Evolutionary conservation across 2,329 filamentous ascomycete genomes (phyloP), one percentile per base, ranked within the genome.

Genomic region (Alternaria dauci): DNA sequence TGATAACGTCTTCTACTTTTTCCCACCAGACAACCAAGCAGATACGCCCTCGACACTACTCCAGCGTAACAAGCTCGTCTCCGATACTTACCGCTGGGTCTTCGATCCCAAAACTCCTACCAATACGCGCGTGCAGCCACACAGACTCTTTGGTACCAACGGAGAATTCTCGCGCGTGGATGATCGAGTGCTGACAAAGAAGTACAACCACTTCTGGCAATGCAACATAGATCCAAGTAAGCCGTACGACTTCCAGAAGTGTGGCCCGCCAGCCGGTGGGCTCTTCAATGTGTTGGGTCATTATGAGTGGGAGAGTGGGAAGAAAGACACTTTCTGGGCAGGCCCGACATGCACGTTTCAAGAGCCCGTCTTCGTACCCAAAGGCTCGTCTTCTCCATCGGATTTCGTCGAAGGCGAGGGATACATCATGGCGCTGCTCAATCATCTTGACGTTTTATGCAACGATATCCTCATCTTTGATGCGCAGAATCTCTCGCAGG

Each of bases 331-430:
- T 28, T 80, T 70, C 53, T 80, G 71, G 62, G 77, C 73, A 20
- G 79, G 76, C 1, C 76, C 73, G 26, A 77, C 72, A 9, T 74
- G 77, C 26, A 83, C 82, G 0, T 83, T 85, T 61, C 84, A 86
- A 68, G 85, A 87, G 62, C 84, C 85, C 0, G 80, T 83, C 0
- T 87, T 87, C 58, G 81, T 86, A 12, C 84, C 85, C 0, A 75
- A 76, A 32, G 70, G 71, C 0, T 75, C 78, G 2, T 76, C 75
- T 20, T 78, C 74, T 0, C n/a, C 28, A 9, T 16, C 38, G 3
- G 23, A 23, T 2, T 34, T 58, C 3, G 72, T 57, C 1, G 84
- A 86, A 64, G 84, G 83, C 0, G 83, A 86, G 53, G 84, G 84
- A 1, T 86, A 84, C 63, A 51, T 76, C 2, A 79, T 85, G 34